Percentiles rank a stretch among this genome's conserved stretches.
Conservation (phyloP, 495 filamentous ascomycete species). For the Collariella sp. region DNA sequence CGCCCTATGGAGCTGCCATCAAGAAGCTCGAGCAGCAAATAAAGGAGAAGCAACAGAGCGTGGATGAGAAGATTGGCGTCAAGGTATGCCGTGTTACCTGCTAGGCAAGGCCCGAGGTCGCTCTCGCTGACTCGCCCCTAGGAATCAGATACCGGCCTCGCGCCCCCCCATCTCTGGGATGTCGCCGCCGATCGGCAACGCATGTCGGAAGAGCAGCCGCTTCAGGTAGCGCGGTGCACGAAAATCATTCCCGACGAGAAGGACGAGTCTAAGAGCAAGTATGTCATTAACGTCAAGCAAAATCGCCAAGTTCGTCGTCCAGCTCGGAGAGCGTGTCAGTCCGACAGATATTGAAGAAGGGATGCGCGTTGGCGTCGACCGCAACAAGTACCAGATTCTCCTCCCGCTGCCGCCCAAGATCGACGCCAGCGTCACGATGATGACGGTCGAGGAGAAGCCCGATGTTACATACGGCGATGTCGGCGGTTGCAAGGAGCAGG, state of each 20-base stretch:
- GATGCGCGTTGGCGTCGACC: constrained; percentile 96
- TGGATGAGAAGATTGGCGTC: constrained; percentile 92
- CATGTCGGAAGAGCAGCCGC: constrained; percentile 94
- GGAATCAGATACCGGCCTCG: constrained; percentile 97
- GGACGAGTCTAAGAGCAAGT: constrained; percentile 97
- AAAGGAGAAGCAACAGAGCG: constrained; percentile 90
- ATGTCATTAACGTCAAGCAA: constrained; percentile 99
- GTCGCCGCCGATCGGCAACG: constrained; percentile 94
- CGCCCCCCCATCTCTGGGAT: constrained; percentile 98
- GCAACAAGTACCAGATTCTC: constrained; percentile 98
- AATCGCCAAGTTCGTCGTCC: constrained; percentile 98
- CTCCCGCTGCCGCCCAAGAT: constrained; percentile 97
- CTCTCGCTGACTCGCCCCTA: constrained; percentile 26
- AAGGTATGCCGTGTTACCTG: constrained; percentile 29
- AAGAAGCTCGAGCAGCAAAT: constrained; percentile 98
- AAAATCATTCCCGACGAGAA: constrained; percentile 98
- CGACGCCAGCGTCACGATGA: constrained; percentile 98
- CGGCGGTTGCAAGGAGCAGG: constrained; percentile 97
- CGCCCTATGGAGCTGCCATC: constrained; percentile 82
- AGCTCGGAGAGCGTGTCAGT: constrained; percentile 91
- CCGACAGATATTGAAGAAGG: constrained; percentile 99
- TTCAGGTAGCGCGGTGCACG: constrained; percentile 95
- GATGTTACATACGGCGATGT: constrained; percentile 99
- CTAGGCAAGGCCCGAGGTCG: background rate
- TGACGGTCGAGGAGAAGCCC: constrained; percentile 99